These are phyloP conservation scores for Prasinococcaceae sp. DNA, from an alignment of 139 green algal species.

Conservation along the genomic window DNA sequence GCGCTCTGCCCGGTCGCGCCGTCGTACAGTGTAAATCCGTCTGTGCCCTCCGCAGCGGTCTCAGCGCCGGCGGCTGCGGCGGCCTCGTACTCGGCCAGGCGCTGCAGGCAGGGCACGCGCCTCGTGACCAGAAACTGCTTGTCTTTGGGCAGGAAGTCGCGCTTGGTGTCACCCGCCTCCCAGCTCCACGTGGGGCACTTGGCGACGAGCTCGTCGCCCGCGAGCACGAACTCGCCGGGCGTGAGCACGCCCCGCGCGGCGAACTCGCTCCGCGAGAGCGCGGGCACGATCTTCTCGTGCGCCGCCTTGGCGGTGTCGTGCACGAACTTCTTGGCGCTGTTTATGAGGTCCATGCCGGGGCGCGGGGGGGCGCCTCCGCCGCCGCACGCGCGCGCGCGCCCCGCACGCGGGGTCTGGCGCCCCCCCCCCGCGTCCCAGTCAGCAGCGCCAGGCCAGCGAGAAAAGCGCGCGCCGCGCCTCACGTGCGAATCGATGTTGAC, in stretches of 20 bases:
- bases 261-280: neutral
- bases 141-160: constrained; percentile 14
- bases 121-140: constrained; percentile 26
- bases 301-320: no score
- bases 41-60: neutral
- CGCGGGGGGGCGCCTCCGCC: no score
- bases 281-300: neutral
- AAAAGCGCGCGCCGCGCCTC: no score
- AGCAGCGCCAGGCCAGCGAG: no score
- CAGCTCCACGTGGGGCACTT: constrained; percentile 38
- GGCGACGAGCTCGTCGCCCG: constrained; percentile 30
- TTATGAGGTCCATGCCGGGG: no score
- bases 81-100: constrained; percentile 11
- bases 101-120: constrained; percentile 19
- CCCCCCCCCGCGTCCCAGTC: no score
- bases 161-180: constrained; percentile 1
- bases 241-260: constrained; percentile 26
- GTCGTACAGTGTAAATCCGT: neutral
- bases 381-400: no score
- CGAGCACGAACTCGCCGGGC: constrained; percentile 38
- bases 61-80: neutral
- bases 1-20: neutral
- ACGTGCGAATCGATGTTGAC: no score
- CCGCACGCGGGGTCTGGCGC: no score
- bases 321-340: no score